Conservation (phyloP, 495 filamentous ascomycete genomes). For the Lasiosphaeris hirsuta region DNA sequence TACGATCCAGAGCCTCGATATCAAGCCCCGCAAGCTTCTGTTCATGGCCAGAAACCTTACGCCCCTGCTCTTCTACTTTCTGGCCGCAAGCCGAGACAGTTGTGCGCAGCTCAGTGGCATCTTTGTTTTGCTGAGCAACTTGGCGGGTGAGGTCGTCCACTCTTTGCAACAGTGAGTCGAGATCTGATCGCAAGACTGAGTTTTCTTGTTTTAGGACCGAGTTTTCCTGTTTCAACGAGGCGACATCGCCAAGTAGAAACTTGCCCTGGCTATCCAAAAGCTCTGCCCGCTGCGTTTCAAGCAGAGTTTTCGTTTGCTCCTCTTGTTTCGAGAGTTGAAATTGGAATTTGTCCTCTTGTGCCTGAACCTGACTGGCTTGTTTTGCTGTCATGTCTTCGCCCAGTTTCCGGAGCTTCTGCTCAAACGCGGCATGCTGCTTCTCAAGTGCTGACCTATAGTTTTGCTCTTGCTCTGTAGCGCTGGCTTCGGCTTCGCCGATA, state of each 20-base stretch:
- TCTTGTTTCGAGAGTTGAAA: neutral
- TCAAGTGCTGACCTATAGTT: slow-evolving; percentile 1
- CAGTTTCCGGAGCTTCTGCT: slow-evolving; percentile 8
- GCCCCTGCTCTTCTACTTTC: neutral
- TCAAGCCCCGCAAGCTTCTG: neutral
- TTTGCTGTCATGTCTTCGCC: slow-evolving; percentile 4
- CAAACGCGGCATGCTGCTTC: slow-evolving; percentile 7
- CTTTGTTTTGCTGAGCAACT: neutral
- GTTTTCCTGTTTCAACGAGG: too few relatives aligned
- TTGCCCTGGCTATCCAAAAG: neutral
- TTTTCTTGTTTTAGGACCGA: too few relatives aligned
- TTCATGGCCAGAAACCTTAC: neutral
- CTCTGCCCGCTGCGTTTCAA: neutral
- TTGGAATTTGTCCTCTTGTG: neutral
- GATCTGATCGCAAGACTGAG: too few relatives aligned
- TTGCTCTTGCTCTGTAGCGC: neutral
- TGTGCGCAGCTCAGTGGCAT: neutral
- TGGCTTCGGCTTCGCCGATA: neutral
- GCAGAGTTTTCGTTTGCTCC: neutral
- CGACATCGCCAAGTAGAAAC: too few relatives aligned
- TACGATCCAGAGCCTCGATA: neutral
- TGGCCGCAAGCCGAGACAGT: neutral
- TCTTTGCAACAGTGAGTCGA: neutral
- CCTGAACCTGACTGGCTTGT: neutral
- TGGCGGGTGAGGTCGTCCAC: neutral